These are phyloP conservation scores for Fusarium goolgardi DNA, from an alignment of 2,329 filamentous ascomycete genomes.

Conservation along the genomic window DNA sequence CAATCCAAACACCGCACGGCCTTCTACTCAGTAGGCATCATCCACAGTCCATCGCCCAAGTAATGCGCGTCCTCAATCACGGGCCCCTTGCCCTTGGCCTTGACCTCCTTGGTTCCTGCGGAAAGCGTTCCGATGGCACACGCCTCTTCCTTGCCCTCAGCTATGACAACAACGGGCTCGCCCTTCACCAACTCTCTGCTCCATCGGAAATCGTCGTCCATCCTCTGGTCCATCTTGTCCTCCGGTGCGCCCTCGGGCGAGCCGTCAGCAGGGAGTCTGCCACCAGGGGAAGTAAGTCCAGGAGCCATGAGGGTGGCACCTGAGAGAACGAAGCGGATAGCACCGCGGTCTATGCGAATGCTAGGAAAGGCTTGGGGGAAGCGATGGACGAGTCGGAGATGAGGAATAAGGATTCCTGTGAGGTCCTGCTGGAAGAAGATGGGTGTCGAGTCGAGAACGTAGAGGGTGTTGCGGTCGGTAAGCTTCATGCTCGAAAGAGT, in stretches of 20 bases:
- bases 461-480: constrained; percentile 89
- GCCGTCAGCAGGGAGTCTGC: constrained; percentile 74
- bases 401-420: constrained; percentile 82
- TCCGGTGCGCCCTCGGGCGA: constrained; percentile 50
- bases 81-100: constrained; percentile 92
- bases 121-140: constrained; percentile 89
- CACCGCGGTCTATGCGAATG: constrained; percentile 92
- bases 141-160: constrained; percentile 92
- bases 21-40: constrained; percentile 64
- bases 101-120: constrained; percentile 89
- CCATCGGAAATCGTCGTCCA: constrained; percentile 66
- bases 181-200: constrained; percentile 79
- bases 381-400: constrained; percentile 88
- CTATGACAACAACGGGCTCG: constrained; percentile 86
- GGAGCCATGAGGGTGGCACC: constrained; percentile 97
- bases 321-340: constrained; percentile 94
- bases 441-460: constrained; percentile 80
- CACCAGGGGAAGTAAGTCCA: constrained; percentile 85
- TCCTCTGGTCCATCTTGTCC: constrained; percentile 57
- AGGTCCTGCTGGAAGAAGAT: constrained; percentile 91
- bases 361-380: constrained; percentile 87
- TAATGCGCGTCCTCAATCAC: constrained; percentile 95
- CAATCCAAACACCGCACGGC: not conserved
- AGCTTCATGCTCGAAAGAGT: constrained; percentile 92
- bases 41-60: constrained; percentile 94